A percentile compares a stretch with the other conserved stretches of the same genome.
Evolutionary conservation across 2,329 filamentous ascomycete genomes (phyloP).

Genomic region (Ceratocystis papillata): DNA sequence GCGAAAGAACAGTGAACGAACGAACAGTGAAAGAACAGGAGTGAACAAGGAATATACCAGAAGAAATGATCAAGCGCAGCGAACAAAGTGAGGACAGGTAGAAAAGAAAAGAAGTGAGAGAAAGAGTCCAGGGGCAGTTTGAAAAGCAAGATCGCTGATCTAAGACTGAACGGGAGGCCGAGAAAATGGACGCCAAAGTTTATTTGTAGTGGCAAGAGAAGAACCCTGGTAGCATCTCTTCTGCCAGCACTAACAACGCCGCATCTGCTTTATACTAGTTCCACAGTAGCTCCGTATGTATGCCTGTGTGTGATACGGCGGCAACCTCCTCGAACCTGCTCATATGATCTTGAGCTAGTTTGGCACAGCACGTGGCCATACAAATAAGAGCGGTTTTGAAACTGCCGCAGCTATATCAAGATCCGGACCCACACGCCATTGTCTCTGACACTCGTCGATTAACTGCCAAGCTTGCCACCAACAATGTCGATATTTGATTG

Average conservation of each 20-base stretch:
- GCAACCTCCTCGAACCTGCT: constrained; percentile 1
- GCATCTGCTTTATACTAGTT: background rate
- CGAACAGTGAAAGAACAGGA: no score
- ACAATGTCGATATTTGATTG: background rate
- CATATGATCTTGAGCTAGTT: constrained; percentile 13
- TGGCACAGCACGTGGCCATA: constrained; percentile 8
- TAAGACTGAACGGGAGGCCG: background rate
- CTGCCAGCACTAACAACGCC: background rate
- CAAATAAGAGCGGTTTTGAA: background rate
- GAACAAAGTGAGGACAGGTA: background rate
- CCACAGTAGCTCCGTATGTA: background rate
- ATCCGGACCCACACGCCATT: background rate
- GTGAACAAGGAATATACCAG: no score
- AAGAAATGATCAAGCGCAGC: no score
- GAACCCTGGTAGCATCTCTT: background rate
- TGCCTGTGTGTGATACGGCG: background rate
- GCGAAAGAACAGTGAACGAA: no score
- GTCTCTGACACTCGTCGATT: no score
- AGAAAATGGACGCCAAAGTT: background rate
- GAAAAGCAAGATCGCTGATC: background rate
- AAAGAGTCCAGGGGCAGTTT: background rate
- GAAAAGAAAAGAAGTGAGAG: background rate
- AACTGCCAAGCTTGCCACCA: background rate
- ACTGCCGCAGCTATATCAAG: background rate
- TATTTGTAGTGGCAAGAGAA: background rate